Base-by-base conservation (phyloP, 306 rosid species). In the Heteromeles arbutifolia region DNA sequence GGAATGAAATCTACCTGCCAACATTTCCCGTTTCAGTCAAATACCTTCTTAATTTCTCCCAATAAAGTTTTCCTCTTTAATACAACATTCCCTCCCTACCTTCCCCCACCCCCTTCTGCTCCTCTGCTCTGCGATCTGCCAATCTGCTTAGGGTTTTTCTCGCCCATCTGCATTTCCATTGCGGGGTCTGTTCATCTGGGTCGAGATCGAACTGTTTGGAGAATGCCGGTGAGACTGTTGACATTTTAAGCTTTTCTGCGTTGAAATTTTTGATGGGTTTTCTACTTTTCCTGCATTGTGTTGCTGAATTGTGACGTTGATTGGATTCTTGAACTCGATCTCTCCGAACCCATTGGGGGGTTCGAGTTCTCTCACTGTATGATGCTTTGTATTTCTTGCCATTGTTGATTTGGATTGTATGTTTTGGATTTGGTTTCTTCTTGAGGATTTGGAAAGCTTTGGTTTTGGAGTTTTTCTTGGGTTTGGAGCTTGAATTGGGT, bases 251-350 rank as follows among this genome's bases (percentile, higher is more conserved):
- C 63, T 80, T 72, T 82, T 50, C 57, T 31, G 68, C 2, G 54
- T 74, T 71, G n/a, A 43, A 63, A 78, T 70, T 73, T 52, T 28
- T 72, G 62, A 58, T 70, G 75, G 63, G 59, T 68, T 86, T 73
- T 50, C 54, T 2, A 50, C 54, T 5, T 15, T 50, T 80, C 66
- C 65, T 76, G 74, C 67, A 68, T 67, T 83, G 31, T 75, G 62
- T 73, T 69, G 64, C 78, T 78, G 74, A 82, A 81, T 75, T 76
- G 69, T 37, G 85, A 76, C 39, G 75, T 84, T 81, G 88, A 80
- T 68, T 89, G 76, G 79, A 3, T 80, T 74, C 57, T 31, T 58
- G 72, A 81, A 72, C 78, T 83, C 69, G 82, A 78, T 82, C 81
- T 56, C 53, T 50, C 70, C 31, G 44, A 73, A 56, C 72, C 43